These are phyloP conservation scores for Cocos nucifera DNA, from an alignment of 176 grass and related monocot species.

Conservation along the genomic window DNA sequence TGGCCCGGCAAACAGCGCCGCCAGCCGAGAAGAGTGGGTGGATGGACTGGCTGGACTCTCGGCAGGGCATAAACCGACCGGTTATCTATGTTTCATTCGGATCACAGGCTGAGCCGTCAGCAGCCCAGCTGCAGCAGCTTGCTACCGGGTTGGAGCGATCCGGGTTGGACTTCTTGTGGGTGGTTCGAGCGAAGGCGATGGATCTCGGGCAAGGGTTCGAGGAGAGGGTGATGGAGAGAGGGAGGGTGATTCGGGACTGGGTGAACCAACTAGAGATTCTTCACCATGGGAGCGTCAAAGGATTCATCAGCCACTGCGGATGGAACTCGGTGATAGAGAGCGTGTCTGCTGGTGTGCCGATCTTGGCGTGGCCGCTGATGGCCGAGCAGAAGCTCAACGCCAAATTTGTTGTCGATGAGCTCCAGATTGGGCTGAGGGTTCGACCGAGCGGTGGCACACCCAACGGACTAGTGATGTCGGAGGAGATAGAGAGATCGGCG, in stretches of 20 bases:
- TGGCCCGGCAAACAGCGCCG: neutral
- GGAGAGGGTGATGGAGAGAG: constrained; percentile 10
- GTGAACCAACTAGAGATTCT: constrained; percentile 27
- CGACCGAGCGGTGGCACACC: constrained; percentile 19
- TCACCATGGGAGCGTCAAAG: constrained; percentile 5
- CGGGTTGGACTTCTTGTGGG: constrained; percentile 43
- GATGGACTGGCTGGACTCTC: constrained; percentile 30
- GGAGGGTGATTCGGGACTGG: constrained; percentile 20
- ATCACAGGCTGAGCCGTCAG: constrained; percentile 30
- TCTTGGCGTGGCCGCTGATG: constrained; percentile 55
- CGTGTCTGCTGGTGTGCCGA: constrained; percentile 15
- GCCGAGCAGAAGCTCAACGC: constrained; percentile 44
- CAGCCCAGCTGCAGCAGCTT: constrained; percentile 30
- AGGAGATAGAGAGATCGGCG: constrained; percentile 13
- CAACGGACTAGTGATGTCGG: constrained; percentile 1
- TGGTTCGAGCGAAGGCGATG: constrained; percentile 19
- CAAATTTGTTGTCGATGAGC: constrained; percentile 30
- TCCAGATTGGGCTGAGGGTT: constrained; percentile 31
- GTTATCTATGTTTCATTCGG: constrained; percentile 52
- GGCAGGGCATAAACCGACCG: constrained; percentile 22
- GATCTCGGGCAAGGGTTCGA: constrained; percentile 23
- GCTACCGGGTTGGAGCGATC: constrained; percentile 29
- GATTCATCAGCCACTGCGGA: constrained; percentile 48
- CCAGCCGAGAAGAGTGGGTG: neutral
- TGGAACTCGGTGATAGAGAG: constrained; percentile 56